Evolutionary conservation across 2,329 filamentous ascomycete genomes (phyloP).

Genomic region (Colletotrichum somersetense): DNA sequence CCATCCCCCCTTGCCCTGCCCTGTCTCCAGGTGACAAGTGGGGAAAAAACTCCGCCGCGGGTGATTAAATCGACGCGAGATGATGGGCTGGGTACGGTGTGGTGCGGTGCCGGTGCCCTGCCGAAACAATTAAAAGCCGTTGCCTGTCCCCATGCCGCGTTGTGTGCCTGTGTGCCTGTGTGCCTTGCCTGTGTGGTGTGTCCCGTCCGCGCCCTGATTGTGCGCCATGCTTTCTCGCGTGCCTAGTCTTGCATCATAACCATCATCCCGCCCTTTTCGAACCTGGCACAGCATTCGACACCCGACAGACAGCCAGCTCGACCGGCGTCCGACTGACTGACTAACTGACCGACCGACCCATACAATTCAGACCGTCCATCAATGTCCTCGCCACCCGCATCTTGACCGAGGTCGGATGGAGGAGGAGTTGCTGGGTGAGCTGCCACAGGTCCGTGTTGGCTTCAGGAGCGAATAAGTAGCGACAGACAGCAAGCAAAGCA

Average conservation of each 20-base stretch:
- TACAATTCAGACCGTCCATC: slow-evolving; percentile 13
- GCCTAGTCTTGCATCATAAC: slow-evolving; percentile 13
- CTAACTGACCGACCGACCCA: not conserved
- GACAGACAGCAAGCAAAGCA: slow-evolving; percentile 9
- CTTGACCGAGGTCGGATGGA: slow-evolving; percentile 34
- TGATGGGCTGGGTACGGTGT: slow-evolving; percentile 37
- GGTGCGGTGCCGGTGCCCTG: slow-evolving; percentile 31
- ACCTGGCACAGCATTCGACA: slow-evolving; percentile 11
- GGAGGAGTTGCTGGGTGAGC: slow-evolving; percentile 50
- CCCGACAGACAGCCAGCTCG: slow-evolving; percentile 9
- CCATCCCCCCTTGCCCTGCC: not conserved
- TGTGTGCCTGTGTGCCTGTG: slow-evolving; percentile 7
- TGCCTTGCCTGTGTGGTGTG: not conserved
- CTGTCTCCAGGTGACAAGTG: slow-evolving; percentile 23
- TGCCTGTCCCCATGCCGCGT: slow-evolving; percentile 30
- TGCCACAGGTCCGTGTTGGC: slow-evolving; percentile 54
- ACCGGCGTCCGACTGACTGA: not conserved
- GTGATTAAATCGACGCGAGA: slow-evolving; percentile 29
- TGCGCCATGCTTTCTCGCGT: slow-evolving; percentile 22
- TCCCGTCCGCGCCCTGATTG: slow-evolving; percentile 20
- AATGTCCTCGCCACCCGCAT: slow-evolving; percentile 37
- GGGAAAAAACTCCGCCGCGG: slow-evolving; percentile 25
- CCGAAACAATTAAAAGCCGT: slow-evolving; percentile 42
- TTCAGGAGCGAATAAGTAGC: slow-evolving; percentile 20
- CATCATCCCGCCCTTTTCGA: slow-evolving; percentile 7